Evolutionary conservation across 345 rosid species (phyloP).

Genomic region (Salix viminalis): DNA sequence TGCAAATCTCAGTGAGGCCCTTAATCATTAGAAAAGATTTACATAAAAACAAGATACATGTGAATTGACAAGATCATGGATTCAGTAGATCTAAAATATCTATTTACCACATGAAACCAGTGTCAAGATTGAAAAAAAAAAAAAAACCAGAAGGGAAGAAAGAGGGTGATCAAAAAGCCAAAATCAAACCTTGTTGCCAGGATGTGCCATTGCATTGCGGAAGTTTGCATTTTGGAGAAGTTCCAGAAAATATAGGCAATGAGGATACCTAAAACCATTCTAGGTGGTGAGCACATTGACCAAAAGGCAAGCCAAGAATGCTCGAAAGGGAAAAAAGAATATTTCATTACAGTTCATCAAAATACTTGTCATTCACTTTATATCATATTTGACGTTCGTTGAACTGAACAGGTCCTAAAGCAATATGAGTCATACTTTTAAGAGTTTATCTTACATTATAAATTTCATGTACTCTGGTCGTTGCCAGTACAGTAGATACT

Average conservation of each 20-base stretch:
- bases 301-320: background rate
- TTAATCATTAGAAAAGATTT: background rate
- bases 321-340: background rate
- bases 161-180: background rate
- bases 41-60: background rate
- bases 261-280: slow-evolving; percentile 82
- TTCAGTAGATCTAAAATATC: background rate
- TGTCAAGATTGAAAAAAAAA: background rate
- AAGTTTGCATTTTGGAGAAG: slow-evolving; percentile 93
- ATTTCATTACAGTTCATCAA: background rate
- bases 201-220: slow-evolving; percentile 96
- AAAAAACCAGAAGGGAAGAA: slow-evolving; percentile 9
- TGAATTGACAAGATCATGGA: background rate
- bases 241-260: slow-evolving; percentile 87
- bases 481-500: slow-evolving; percentile 96
- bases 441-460: slow-evolving; percentile 63
- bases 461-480: slow-evolving; percentile 83
- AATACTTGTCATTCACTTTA: too few species aligned
- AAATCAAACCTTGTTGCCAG: slow-evolving; percentile 73
- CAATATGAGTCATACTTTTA: background rate
- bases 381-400: background rate
- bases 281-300: slow-evolving; percentile 15
- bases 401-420: slow-evolving; percentile 1
- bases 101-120: background rate
- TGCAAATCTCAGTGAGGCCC: background rate